Base-by-base conservation (phyloP, 2,329 filamentous ascomycete genomes). In the Aspergillus persii region DNA sequence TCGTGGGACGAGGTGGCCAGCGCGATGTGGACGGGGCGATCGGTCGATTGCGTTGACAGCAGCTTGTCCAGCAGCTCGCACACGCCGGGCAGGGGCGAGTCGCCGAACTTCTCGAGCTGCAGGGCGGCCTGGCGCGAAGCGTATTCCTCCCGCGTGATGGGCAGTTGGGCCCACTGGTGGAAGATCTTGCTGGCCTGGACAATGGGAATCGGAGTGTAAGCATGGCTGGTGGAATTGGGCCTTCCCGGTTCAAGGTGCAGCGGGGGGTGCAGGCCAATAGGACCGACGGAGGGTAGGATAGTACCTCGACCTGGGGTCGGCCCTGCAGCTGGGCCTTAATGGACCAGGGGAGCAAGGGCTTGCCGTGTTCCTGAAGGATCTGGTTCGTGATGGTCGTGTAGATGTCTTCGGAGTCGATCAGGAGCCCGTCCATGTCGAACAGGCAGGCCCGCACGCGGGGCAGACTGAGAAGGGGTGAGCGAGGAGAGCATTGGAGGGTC, bases 341-440 rank as follows among this genome's bases (percentile, higher is more conserved):
- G 61, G 86, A 87, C 95, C 95, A 98, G 0, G 95, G 94, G n/a
- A 98, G 81, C 12, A 80, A 74, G 1, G 91, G 89, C 53, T 86
- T 86, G 69, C 83, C 84, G 76, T 95, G 91, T 71, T 89, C 87
- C 58, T 83, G 81, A 44, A 99, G 87, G 41, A 98, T 84, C 27
- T 86, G 81, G 78, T 99, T 97, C 61, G 92, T 89, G 76, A 90
- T 89, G 29, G 85, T 74, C 0, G 92, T 95, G 81, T 98, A 98
- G 59, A 86, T 80, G 71, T 98, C 95, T 80, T 98, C 95, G 36
- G 91, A 92, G 77, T 98, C 88, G 72, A 99, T 90, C 23, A 99
- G 86, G 39, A 99, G 88, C 61, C 95, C 95, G 77, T 99, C 95
- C 93, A 98, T 97, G 81, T 99, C 95, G 76, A 99, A 98, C 65